A percentile compares a stretch with the other conserved stretches of the same genome.
Conservation (phyloP, 1,139 yeast genomes). For the Oligophagozyma castellii region DNA sequence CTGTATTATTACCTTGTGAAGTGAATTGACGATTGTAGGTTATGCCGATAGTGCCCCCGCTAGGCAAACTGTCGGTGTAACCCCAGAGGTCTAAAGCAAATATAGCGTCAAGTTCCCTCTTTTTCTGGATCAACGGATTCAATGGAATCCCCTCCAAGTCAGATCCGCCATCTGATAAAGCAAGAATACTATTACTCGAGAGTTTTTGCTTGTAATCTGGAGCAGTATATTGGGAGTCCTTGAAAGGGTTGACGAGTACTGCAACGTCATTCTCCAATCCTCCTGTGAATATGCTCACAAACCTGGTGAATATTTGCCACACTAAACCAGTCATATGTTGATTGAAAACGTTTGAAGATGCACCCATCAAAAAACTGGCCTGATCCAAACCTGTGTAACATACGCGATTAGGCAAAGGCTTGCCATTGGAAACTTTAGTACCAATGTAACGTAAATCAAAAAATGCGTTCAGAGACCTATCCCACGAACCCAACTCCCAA, state of each 20-base stretch:
- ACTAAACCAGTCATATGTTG: slow-evolving; percentile 40
- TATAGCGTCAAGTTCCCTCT: slow-evolving; percentile 59
- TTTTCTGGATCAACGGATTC: slow-evolving; percentile 55
- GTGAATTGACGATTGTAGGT: slow-evolving; percentile 59
- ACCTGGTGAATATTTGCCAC: slow-evolving; percentile 10
- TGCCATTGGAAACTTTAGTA: slow-evolving; percentile 42
- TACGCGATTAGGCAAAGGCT: slow-evolving; percentile 21
- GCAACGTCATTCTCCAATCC: slow-evolving; percentile 50
- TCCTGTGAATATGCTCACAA: slow-evolving; percentile 34
- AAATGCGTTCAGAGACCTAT: slow-evolving; percentile 53
- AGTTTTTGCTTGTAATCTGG: slow-evolving; percentile 19
- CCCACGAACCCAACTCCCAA: slow-evolving; percentile 80
- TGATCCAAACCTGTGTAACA: slow-evolving; percentile 63
- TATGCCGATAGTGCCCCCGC: slow-evolving; percentile 50
- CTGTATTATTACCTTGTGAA: slow-evolving; percentile 43
- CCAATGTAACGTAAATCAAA: slow-evolving; percentile 59
- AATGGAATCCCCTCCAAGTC: slow-evolving; percentile 67
- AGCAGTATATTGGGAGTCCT: slow-evolving; percentile 32
- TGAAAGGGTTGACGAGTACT: slow-evolving; percentile 47
- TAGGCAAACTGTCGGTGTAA: slow-evolving; percentile 52
- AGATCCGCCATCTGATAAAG: slow-evolving; percentile 76
- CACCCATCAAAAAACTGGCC: slow-evolving; percentile 60
- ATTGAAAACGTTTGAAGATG: slow-evolving; percentile 67
- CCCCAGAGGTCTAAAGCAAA: slow-evolving; percentile 75
- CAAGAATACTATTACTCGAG: slow-evolving; percentile 31